These are phyloP conservation scores for Rhododendron simsii DNA, from an alignment of 148 eudicot genomes.

Conservation along the genomic window DNA sequence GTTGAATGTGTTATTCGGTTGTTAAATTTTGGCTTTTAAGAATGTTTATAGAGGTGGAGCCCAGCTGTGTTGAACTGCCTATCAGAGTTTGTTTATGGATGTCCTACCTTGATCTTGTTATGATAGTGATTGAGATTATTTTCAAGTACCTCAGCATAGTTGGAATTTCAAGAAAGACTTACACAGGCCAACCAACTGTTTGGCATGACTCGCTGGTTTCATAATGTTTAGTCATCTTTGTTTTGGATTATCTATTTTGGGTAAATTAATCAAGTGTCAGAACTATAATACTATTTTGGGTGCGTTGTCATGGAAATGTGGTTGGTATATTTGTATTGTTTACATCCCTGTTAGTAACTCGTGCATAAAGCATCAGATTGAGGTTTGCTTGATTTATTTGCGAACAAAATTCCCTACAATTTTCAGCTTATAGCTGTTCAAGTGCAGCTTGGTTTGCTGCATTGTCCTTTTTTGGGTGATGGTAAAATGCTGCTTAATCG, in stretches of 20 bases:
- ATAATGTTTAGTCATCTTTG: background rate
- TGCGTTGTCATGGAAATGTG: background rate
- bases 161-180: background rate
- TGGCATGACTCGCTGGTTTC: background rate
- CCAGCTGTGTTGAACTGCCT: background rate
- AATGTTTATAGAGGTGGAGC: background rate
- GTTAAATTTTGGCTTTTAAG: background rate
- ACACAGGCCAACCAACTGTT: background rate
- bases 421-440: background rate
- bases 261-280: background rate
- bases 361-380: background rate
- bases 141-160: background rate
- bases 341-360: background rate
- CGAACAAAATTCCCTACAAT: background rate
- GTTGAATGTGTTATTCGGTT: background rate
- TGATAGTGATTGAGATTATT: background rate
- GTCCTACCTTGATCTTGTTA: background rate
- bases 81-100: background rate
- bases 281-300: background rate
- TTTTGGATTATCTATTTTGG: background rate
- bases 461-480: background rate
- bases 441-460: background rate
- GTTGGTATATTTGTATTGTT: background rate
- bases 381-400: background rate
- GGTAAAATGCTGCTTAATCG: background rate